Conservation (phyloP, 345 rosid species). For the Citrus reticulata region DNA sequence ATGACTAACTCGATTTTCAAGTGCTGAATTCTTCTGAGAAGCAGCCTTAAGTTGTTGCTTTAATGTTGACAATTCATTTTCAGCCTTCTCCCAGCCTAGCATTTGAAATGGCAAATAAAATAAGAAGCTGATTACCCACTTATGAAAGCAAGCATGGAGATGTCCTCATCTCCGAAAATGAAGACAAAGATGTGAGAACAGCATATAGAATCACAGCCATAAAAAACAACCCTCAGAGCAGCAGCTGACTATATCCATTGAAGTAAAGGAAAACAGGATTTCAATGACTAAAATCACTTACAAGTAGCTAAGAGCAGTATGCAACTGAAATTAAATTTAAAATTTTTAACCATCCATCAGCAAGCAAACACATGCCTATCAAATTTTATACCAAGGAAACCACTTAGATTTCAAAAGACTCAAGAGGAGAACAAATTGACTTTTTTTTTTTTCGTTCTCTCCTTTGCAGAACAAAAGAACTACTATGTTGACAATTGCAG, state of each 20-base stretch:
- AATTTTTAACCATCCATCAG: no score
- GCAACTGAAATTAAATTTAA: background rate
- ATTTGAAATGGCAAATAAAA: constrained; percentile 10
- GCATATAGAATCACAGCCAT: background rate
- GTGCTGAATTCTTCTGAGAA: constrained; percentile 37
- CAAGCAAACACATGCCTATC: background rate
- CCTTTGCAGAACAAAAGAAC: background rate
- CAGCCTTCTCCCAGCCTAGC: constrained; percentile 98
- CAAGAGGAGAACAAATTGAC: background rate
- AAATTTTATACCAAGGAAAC: background rate
- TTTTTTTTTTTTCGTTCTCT: background rate
- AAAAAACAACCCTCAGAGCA: background rate
- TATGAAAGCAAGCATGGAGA: background rate
- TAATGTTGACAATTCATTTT: constrained; percentile 59
- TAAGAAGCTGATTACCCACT: background rate
- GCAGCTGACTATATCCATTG: background rate
- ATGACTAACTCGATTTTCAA: constrained; percentile 73
- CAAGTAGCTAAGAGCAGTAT: background rate
- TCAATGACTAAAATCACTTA: background rate
- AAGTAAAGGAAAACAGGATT: background rate
- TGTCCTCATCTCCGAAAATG: background rate
- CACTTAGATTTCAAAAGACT: background rate
- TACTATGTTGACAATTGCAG: background rate
- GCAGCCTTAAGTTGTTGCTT: constrained; percentile 77
- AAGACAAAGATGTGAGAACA: background rate